Conservation (phyloP, 257 asterid species). For the Fraxinus excelsior region DNA sequence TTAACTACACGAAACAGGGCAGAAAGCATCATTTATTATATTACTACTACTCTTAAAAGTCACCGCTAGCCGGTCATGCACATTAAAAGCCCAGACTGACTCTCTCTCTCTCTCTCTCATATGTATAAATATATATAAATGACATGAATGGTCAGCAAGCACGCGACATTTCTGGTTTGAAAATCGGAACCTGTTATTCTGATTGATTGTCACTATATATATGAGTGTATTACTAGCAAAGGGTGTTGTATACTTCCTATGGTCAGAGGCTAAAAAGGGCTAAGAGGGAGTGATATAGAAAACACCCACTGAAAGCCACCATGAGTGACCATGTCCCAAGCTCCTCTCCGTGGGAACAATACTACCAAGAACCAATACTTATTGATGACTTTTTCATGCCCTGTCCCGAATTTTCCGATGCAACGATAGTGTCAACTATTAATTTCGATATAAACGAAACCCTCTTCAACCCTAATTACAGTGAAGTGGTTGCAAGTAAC, state of each 20-base stretch:
- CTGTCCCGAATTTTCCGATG: conserved; percentile 14
- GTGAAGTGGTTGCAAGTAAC: background rate
- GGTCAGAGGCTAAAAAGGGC: background rate
- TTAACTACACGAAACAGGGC: no score
- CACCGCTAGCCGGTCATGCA: no score
- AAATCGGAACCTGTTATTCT: background rate
- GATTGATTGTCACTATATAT: background rate
- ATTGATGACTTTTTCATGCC: background rate
- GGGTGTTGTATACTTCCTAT: background rate
- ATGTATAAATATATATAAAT: no score
- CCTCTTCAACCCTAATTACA: background rate
- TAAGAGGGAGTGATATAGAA: no score
- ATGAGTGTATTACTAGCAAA: background rate
- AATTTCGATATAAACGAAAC: background rate
- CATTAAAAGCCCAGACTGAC: no score
- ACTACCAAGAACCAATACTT: background rate
- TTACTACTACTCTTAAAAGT: no score
- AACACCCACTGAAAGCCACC: background rate
- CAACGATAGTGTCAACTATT: background rate
- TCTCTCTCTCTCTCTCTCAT: no score
- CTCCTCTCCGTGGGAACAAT: conserved; percentile 22
- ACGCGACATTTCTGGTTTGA: background rate
- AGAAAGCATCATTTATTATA: no score
- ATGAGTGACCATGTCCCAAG: conserved; percentile 21
- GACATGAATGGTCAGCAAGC: background rate